Conservation (phyloP, 176 grass and related monocot genomes). For the Oropetium thomaeum region DNA sequence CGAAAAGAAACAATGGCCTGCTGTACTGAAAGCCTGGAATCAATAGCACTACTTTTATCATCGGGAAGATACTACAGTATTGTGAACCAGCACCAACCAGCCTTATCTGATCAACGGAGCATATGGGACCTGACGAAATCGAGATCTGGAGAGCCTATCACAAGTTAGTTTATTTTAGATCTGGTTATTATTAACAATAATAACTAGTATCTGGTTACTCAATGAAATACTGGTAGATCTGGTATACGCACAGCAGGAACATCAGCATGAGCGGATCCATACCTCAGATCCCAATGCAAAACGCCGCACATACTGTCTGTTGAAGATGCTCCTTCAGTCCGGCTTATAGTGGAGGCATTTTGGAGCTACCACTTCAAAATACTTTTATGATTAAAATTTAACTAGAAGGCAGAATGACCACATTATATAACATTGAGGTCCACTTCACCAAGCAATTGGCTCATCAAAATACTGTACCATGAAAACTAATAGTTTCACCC, state of each 20-base stretch:
- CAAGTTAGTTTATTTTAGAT: slow-evolving; percentile 19
- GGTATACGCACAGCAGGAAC: slow-evolving; percentile 1
- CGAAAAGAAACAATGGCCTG: neutral
- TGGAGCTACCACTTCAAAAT: slow-evolving; percentile 1
- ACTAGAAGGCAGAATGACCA: neutral
- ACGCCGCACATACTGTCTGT: neutral
- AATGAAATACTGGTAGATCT: neutral
- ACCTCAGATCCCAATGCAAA: slow-evolving; percentile 28
- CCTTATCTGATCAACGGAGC: neutral
- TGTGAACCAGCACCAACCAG: neutral
- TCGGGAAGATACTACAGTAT: slow-evolving; percentile 3
- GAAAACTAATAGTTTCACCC: slow-evolving; percentile 24
- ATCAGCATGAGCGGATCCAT: neutral
- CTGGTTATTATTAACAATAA: neutral
- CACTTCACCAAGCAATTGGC: slow-evolving; percentile 13
- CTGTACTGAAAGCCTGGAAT: neutral
- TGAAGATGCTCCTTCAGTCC: too few species aligned
- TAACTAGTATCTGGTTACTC: neutral
- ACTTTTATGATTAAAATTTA: neutral
- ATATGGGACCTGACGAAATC: slow-evolving; percentile 5
- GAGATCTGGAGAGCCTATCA: slow-evolving; percentile 24
- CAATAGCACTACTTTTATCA: slow-evolving; percentile 1
- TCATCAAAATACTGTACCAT: slow-evolving; percentile 27
- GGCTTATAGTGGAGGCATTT: slow-evolving; percentile 21
- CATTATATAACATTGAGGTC: slow-evolving; percentile 26